Conservation (phyloP, 345 rosid genomes). For the Euphorbia peplus region DNA sequence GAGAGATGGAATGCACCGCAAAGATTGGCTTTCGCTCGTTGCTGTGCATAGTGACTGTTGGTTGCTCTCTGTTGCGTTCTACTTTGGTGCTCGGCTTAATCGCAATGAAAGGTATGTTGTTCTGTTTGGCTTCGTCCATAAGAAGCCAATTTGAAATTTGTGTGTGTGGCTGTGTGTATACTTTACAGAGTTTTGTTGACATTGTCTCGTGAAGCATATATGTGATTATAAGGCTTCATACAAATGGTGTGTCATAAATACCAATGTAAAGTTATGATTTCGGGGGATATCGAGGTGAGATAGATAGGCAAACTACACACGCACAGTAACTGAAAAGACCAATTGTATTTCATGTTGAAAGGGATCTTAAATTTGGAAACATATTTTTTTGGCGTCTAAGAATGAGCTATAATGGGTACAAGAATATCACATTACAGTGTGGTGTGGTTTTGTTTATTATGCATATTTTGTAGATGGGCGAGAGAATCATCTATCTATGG, state of each 20-base stretch:
- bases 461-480: neutral
- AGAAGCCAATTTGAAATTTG: neutral
- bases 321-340: too few relatives aligned
- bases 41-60: constrained; percentile 30
- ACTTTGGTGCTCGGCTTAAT: constrained; percentile 25
- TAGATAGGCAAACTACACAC: neutral
- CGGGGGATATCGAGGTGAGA: neutral
- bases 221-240: neutral
- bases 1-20: constrained; percentile 30
- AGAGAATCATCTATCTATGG: neutral
- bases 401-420: too few relatives aligned
- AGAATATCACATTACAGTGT: too few relatives aligned
- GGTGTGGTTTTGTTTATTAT: neutral
- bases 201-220: neutral
- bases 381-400: too few relatives aligned
- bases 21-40: constrained; percentile 32
- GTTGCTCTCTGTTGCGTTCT: constrained; percentile 28
- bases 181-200: neutral
- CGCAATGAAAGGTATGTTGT: constrained; percentile 21
- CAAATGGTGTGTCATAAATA: neutral
- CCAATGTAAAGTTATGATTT: neutral
- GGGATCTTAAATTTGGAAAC: too few relatives aligned
- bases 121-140: neutral
- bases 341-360: too few relatives aligned
- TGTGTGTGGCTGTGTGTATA: neutral